Percentiles rank a stretch among this genome's conserved stretches.
Evolutionary conservation across 345 rosid genomes (phyloP).

Genomic region (Eucalyptus cladocalyx): DNA sequence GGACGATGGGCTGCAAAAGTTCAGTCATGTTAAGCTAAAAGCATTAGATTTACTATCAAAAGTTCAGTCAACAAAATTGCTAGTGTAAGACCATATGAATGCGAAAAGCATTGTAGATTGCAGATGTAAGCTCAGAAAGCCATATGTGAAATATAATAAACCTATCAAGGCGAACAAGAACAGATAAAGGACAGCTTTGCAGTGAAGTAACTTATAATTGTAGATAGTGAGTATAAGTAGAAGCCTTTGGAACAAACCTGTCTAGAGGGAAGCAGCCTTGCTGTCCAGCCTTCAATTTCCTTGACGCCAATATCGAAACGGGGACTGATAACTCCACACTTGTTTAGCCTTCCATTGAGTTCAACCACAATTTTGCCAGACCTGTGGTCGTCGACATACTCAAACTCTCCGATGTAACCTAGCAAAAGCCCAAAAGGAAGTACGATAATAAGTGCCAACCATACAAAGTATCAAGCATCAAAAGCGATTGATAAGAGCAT

Average conservation of each 20-base stretch:
- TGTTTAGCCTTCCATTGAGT: slow-evolving; percentile 4
- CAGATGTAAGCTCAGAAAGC: not conserved
- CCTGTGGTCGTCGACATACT: slow-evolving; percentile 2
- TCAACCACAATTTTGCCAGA: slow-evolving; percentile 9
- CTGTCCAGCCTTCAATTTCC: slow-evolving; percentile 10
- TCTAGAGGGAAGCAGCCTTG: slow-evolving; percentile 8
- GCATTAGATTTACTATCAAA: not conserved
- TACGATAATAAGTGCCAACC: not conserved
- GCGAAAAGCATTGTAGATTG: not conserved
- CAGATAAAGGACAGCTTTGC: not conserved
- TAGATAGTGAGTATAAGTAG: not conserved
- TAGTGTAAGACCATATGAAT: not conserved
- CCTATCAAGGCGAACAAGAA: not conserved
- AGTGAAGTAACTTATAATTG: not conserved
- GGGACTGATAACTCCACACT: slow-evolving; percentile 10
- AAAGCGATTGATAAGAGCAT: not conserved
- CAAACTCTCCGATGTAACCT: slow-evolving; percentile 9
- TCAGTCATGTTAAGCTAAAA: not conserved
- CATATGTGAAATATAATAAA: not conserved
- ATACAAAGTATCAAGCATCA: not conserved
- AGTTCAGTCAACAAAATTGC: not conserved
- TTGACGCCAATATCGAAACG: slow-evolving; percentile 7
- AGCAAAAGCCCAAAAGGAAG: not conserved
- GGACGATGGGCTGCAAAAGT: not conserved
- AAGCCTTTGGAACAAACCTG: not conserved